phyloP scores from a whole-genome alignment of 345 rosid genomes.

The Eutrema japonicum region DNA sequence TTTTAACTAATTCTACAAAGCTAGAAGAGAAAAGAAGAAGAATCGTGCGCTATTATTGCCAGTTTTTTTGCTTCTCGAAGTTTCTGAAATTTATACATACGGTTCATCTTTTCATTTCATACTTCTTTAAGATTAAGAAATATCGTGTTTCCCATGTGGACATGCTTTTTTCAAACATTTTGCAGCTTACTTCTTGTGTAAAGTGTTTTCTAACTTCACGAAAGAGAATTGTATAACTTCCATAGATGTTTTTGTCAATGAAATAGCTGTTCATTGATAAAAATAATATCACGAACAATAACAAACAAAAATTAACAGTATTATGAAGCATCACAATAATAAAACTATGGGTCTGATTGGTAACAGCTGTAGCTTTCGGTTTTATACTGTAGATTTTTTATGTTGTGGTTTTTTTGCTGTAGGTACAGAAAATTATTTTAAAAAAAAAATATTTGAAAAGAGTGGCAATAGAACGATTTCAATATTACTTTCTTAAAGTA shows the following conservation, averaged over 20 bases:
- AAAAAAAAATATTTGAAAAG: not conserved
- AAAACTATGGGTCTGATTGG: too few relatives aligned
- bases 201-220: slow-evolving; percentile 16
- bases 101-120: not conserved
- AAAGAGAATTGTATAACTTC: slow-evolving; percentile 7
- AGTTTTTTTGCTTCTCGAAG: slow-evolving; percentile 7
- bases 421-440: too few relatives aligned
- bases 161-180: not conserved
- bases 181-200: not conserved
- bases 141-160: not conserved
- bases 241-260: not conserved
- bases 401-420: too few relatives aligned
- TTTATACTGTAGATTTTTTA: too few relatives aligned
- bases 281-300: too few relatives aligned
- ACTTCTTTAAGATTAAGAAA: not conserved
- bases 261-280: too few relatives aligned
- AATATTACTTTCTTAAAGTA: not conserved
- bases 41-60: slow-evolving; percentile 23
- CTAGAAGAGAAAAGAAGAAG: slow-evolving; percentile 9
- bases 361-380: too few relatives aligned
- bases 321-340: too few relatives aligned
- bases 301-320: too few relatives aligned
- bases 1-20: slow-evolving; percentile 16
- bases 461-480: not conserved
- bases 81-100: slow-evolving; percentile 7